phyloP scores from a whole-genome alignment of 352 stramenopile species.

The Phytopythium mirpurense region DNA sequence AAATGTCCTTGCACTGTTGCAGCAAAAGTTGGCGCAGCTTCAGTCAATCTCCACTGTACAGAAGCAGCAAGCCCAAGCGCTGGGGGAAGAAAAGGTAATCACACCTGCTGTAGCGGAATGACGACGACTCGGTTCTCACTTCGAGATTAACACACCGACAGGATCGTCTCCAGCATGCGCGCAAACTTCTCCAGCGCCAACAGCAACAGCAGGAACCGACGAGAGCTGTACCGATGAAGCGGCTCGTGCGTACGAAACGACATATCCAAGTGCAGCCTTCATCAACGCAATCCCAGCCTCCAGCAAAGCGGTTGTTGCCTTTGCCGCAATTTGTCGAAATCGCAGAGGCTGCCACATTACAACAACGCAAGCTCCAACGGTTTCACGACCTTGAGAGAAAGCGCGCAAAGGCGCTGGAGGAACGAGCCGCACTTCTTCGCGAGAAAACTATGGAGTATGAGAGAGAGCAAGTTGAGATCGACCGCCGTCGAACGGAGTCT shows the following conservation, averaged over 20 bases:
- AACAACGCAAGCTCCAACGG: neutral
- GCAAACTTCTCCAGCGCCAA: neutral
- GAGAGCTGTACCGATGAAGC: neutral
- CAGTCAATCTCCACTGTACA: neutral
- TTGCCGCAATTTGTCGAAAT: neutral
- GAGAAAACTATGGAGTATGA: conserved; percentile 9
- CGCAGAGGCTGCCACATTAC: neutral
- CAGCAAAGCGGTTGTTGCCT: too few species aligned
- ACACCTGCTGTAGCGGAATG: too few species aligned
- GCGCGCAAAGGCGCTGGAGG: conserved; percentile 12
- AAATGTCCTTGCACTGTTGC: conserved; percentile 6
- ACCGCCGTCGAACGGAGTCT: conserved; percentile 35
- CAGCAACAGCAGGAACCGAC: neutral
- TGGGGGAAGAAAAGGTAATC: neutral
- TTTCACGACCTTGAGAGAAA: conserved; percentile 15
- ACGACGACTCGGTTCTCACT: too few species aligned
- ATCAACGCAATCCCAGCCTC: too few species aligned
- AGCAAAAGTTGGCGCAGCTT: neutral
- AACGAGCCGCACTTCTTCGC: conserved; percentile 2
- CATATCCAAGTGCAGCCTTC: neutral
- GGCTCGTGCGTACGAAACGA: neutral
- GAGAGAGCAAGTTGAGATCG: conserved; percentile 16
- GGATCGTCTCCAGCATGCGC: neutral
- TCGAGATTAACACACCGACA: neutral
- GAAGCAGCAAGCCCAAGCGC: neutral